Evolutionary conservation across 768 basidiomycete genomes (phyloP), one percentile per base, ranked within the genome.

Genomic region (Russula compacta): DNA sequence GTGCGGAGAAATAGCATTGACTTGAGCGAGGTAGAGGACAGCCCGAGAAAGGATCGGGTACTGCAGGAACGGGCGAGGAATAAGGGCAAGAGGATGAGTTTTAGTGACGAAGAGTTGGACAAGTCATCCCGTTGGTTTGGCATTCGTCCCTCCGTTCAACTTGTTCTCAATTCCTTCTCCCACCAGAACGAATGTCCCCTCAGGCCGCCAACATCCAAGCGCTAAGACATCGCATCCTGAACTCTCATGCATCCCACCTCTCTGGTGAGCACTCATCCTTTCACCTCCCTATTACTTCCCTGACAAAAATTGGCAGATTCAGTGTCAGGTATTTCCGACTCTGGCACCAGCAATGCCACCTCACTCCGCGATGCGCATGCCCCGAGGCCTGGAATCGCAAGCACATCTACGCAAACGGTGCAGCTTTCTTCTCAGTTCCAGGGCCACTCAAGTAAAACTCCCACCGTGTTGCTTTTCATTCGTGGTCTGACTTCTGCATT

Each of bases 21-120:
- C 43, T 50, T 40, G 48, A 65, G 66, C 57, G 66, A 61, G 60
- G 64, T 65, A n/a, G 63, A 64, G 48, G 66, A 66, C n/a, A 66
- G 64, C 21, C 66, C 66, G 35, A 57, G 66, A 36, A 61, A 59
- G 17, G 63, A 65, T 15, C 44, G 57, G 19, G 60, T 66, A 3
- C 58, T 56, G 8, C 56, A 61, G 49, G 66, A 66, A 46, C 59
- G 66, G 10, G 60, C 57, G 57, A 51, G 54, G 60, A 61, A 59
- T 52, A 61, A 59, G 47, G 66, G 64, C 0, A 61, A 65, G 54
- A 58, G 64, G 60, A 65, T 52, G 42, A 66, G 66, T 17, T 43
- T 64, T 7, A 65, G 64, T 44, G 66, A 66, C 6, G 66, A 64
- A 5, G 66, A 66, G 35, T 53, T 54, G 39, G 64, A 65, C 24